Percentiles rank a stretch among this genome's conserved stretches.
Evolutionary conservation across 2,329 filamentous ascomycete species (phyloP).

Genomic region (Colletotrichum theobromicola): DNA sequence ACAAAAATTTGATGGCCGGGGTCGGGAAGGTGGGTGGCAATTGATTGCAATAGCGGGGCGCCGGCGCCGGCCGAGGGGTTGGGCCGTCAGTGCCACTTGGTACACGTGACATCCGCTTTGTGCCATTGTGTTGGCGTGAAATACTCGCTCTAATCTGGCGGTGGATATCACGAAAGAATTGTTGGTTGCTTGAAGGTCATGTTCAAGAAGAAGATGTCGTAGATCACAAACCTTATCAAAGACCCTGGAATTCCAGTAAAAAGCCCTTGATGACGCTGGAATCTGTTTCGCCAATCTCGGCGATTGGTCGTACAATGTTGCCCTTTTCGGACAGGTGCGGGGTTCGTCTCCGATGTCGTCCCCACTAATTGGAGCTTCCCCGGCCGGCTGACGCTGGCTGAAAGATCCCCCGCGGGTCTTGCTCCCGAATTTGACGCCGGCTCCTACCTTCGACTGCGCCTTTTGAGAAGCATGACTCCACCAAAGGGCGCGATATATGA

Average conservation of each 20-base stretch:
- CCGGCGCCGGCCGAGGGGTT: not conserved
- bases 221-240: not conserved
- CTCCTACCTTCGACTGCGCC: not conserved
- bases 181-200: not conserved
- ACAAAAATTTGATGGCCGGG: conserved; percentile 1
- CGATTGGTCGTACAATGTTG: not conserved
- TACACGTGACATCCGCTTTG: not conserved
- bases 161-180: not conserved
- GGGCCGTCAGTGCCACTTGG: not conserved
- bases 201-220: not conserved
- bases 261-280: not conserved
- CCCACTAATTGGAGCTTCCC: not conserved
- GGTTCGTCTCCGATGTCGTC: conserved; percentile 5
- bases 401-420: not conserved
- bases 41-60: conserved; percentile 2
- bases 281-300: not conserved
- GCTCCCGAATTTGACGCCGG: not conserved
- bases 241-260: not conserved
- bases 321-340: not conserved
- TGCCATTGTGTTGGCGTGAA: not conserved
- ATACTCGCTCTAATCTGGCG: not conserved
- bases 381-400: not conserved
- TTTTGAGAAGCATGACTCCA: not conserved
- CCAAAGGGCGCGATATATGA: not conserved
- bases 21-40: not conserved